A percentile compares a stretch with the other conserved stretches of the same genome.
phyloP scores from a whole-genome alignment of 345 rosid genomes.

The Mangifera indica region DNA sequence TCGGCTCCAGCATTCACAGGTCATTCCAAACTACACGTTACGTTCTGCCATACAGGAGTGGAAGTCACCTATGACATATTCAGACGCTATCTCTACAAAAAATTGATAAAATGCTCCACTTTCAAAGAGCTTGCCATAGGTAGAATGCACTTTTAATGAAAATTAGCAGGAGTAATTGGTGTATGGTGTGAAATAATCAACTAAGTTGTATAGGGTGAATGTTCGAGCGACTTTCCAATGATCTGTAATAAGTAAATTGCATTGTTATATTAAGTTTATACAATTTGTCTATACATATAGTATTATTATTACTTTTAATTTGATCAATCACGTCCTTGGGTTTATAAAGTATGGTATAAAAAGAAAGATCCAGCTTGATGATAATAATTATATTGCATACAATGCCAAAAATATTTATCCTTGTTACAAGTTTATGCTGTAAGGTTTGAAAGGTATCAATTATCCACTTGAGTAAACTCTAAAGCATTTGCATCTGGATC shows the following conservation, averaged over 20 bases:
- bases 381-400: neutral
- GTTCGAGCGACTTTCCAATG: neutral
- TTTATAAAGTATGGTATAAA: no score
- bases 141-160: neutral
- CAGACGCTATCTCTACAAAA: neutral
- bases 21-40: conserved; percentile 64
- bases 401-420: neutral
- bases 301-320: no score
- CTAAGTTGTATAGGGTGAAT: neutral
- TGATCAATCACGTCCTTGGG: no score
- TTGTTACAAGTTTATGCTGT: neutral
- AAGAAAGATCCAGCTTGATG: no score
- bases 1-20: conserved; percentile 40
- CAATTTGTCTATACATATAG: no score
- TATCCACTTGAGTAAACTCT: conserved; percentile 74
- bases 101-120: neutral
- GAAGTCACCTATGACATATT: conserved; percentile 48
- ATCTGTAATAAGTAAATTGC: neutral
- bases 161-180: neutral
- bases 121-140: neutral
- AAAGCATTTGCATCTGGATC: conserved; percentile 97
- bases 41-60: conserved; percentile 75
- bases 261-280: no score
- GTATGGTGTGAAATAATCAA: neutral
- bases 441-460: neutral